Conservation (phyloP, 495 filamentous ascomycete species). For the Tirmania nivea region DNA sequence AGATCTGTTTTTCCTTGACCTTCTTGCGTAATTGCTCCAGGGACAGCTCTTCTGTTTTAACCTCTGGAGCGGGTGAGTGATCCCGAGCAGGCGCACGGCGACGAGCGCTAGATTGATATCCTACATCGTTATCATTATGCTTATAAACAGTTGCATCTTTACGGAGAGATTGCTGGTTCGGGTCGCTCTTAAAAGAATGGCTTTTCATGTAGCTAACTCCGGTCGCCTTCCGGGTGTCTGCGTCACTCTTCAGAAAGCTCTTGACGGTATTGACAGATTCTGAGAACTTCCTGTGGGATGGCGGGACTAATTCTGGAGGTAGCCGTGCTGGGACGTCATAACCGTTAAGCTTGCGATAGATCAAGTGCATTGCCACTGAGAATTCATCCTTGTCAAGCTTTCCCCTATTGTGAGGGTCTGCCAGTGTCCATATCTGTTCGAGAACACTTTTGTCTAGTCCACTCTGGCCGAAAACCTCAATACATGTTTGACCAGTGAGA, state of each 20-base stretch:
- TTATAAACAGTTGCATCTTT: slow-evolving; percentile 96
- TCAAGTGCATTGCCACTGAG: slow-evolving; percentile 96
- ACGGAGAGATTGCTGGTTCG: slow-evolving; percentile 30
- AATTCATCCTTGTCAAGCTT: slow-evolving; percentile 95
- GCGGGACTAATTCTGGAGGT: slow-evolving; percentile 83
- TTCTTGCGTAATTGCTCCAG: slow-evolving; percentile 79
- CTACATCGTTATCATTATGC: slow-evolving; percentile 71
- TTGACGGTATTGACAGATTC: slow-evolving; percentile 86
- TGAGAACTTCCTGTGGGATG: slow-evolving; percentile 82
- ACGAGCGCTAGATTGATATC: slow-evolving; percentile 85
- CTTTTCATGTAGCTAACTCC: slow-evolving; percentile 79
- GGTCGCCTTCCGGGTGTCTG: slow-evolving; percentile 84
- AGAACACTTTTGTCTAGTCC: slow-evolving; percentile 74
- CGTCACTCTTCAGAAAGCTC: slow-evolving; percentile 74
- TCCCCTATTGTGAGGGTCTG: slow-evolving; percentile 81
- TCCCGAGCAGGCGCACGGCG: slow-evolving; percentile 50
- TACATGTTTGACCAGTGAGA: slow-evolving; percentile 77
- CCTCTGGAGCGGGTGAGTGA: slow-evolving; percentile 47
- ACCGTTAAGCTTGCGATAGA: slow-evolving; percentile 88
- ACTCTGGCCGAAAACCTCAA: slow-evolving; percentile 95
- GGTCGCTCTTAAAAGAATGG: slow-evolving; percentile 59
- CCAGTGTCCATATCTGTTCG: slow-evolving; percentile 85
- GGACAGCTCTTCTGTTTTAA: slow-evolving; percentile 44
- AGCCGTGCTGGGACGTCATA: slow-evolving; percentile 84
- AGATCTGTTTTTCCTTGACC: slow-evolving; percentile 80